A percentile compares a stretch with the other conserved stretches of the same genome.
These are phyloP conservation scores for Parastagonospora avenae DNA, from an alignment of 2,329 filamentous ascomycete genomes.

Conservation along the genomic window DNA sequence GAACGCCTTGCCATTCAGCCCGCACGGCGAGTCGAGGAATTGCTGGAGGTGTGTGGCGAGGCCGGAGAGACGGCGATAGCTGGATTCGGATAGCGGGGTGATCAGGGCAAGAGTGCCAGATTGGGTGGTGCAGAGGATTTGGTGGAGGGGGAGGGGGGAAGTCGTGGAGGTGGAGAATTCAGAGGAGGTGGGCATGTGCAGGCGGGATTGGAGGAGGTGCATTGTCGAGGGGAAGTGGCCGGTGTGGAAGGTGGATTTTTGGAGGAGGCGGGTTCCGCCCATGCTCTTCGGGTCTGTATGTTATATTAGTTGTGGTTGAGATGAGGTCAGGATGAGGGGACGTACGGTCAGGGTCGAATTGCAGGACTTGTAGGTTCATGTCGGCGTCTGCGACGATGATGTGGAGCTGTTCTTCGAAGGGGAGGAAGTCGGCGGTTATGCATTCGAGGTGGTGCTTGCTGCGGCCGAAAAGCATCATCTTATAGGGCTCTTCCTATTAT, in stretches of 20 bases:
- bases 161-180: conserved; percentile 21
- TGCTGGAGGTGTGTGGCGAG: conserved; percentile 80
- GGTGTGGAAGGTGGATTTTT: conserved; percentile 85
- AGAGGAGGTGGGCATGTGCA: conserved; percentile 51
- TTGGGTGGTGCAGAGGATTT: conserved; percentile 45
- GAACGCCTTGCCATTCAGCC: conserved; percentile 83
- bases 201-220: conserved; percentile 73
- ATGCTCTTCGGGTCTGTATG: conserved; percentile 84
- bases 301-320: neutral
- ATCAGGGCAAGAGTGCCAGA: conserved; percentile 79
- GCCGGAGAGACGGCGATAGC: conserved; percentile 82
- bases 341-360: conserved; percentile 94
- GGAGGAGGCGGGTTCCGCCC: conserved; percentile 83
- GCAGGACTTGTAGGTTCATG: conserved; percentile 83
- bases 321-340: conserved; percentile 21
- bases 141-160: conserved; percentile 25
- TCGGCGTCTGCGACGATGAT: conserved; percentile 84
- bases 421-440: conserved; percentile 83
- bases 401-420: conserved; percentile 80
- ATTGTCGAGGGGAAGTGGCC: conserved; percentile 78
- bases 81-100: conserved; percentile 75
- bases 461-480: conserved; percentile 91
- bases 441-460: conserved; percentile 78
- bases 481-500: conserved; percentile 83
- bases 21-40: conserved; percentile 75